Evolutionary conservation across 2,329 filamentous ascomycete species (phyloP).

Genomic region (Paecilomyces sp.): DNA sequence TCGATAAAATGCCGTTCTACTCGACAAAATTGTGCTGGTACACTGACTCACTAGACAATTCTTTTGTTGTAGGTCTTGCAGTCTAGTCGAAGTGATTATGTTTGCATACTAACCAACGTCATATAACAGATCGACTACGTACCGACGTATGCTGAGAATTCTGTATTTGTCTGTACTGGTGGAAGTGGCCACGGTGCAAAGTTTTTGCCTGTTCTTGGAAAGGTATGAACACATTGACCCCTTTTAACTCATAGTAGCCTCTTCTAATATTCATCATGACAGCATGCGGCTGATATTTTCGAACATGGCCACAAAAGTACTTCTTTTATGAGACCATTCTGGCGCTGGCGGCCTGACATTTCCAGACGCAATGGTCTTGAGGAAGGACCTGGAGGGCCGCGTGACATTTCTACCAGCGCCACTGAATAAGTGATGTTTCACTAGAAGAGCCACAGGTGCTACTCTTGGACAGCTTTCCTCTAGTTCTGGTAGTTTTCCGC

Average conservation of each 20-base stretch:
- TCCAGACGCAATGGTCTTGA: slow-evolving; percentile 22
- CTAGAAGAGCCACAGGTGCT: too few species aligned
- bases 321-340: slow-evolving; percentile 23
- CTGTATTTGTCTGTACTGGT: slow-evolving; percentile 28
- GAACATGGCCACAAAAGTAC: slow-evolving; percentile 16
- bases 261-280: slow-evolving; percentile 3
- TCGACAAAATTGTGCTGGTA: slow-evolving; percentile 28
- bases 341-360: slow-evolving; percentile 21
- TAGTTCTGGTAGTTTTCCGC: too few species aligned
- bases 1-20: slow-evolving; percentile 14
- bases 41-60: slow-evolving; percentile 28
- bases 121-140: slow-evolving; percentile 22
- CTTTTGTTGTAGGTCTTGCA: slow-evolving; percentile 14
- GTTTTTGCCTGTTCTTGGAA: slow-evolving; percentile 27
- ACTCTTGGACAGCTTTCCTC: too few species aligned
- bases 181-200: slow-evolving; percentile 32
- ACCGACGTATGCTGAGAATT: slow-evolving; percentile 17
- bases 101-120: neutral
- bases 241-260: neutral
- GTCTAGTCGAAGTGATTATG: neutral
- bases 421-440: too few species aligned
- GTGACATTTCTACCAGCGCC: slow-evolving; percentile 7
- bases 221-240: slow-evolving; percentile 9
- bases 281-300: slow-evolving; percentile 27
- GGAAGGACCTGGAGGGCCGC: slow-evolving; percentile 18